Base-by-base conservation (phyloP, 2,329 filamentous ascomycete species). In the Parascedosporium putredinis region DNA sequence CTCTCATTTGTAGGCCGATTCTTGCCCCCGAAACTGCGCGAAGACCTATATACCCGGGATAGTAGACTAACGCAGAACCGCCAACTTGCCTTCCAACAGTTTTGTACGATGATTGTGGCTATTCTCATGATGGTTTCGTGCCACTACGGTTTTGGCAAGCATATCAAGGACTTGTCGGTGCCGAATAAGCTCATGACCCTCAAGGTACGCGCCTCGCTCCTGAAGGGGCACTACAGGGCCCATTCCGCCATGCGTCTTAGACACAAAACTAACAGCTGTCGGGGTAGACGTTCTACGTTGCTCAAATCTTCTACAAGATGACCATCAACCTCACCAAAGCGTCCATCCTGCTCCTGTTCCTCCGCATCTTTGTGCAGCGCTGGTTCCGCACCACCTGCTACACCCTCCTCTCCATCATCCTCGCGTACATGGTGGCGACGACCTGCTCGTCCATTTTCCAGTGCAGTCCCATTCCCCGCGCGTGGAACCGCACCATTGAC, bases 231-330 rank as follows among this genome's bases (percentile, higher is more conserved):
- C n/a, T n/a, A n/a, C n/a, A n/a, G n/a, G n/a, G n/a, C n/a, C n/a
- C n/a, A n/a, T n/a, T n/a, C n/a, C n/a, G n/a, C n/a, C n/a, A n/a
- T n/a, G n/a, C n/a, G n/a, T n/a, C n/a, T n/a, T n/a, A n/a, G n/a
- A n/a, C n/a, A n/a, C n/a, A n/a, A n/a, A n/a, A n/a, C n/a, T n/a
- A n/a, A n/a, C n/a, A n/a, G n/a, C n/a, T n/a, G n/a, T n/a, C n/a
- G n/a, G n/a, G n/a, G 31, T 33, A 76, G 73, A 58, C 69, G 18
- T 78, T 76, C 57, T 76, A 71, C 53, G 58, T 73, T 23, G 67
- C 71, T 2, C 74, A 78, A 54, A 68, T 73, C 47, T 71, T 74
- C 52, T 78, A 78, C 61, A 78, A 78, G 55, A 59, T 74, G 53
- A 71, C 71, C 38, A 71, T 78, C 52, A 75, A 73, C 56, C 60